Evolutionary conservation across 2,329 filamentous ascomycete species (phyloP).

Genomic region (Cryphonectria japonica): DNA sequence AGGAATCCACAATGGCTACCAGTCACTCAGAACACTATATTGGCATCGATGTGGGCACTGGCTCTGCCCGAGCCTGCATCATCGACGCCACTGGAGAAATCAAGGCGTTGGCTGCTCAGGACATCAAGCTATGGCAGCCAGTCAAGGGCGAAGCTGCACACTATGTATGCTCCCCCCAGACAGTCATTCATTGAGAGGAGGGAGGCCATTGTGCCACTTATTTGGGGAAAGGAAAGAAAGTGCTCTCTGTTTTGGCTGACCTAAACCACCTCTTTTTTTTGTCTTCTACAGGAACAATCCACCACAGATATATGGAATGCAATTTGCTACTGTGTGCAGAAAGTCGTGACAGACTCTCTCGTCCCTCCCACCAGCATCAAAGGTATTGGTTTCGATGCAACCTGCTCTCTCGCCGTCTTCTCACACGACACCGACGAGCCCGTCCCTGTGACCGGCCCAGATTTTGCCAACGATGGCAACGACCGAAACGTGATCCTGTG

Average conservation of each 20-base stretch:
- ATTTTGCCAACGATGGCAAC: constrained; percentile 78
- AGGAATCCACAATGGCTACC: constrained; percentile 9
- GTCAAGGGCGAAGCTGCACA: constrained; percentile 57
- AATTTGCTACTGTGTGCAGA: constrained; percentile 86
- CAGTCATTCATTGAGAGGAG: background rate
- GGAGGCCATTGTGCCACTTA: background rate
- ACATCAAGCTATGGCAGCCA: constrained; percentile 81
- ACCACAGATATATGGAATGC: constrained; percentile 96
- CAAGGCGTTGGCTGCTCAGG: constrained; percentile 71
- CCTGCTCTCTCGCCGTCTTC: constrained; percentile 96
- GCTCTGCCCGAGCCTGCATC: constrained; percentile 92
- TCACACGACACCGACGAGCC: constrained; percentile 87
- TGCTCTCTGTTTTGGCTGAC: background rate
- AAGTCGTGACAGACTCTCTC: constrained; percentile 79
- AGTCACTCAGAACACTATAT: constrained; percentile 63
- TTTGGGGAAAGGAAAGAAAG: background rate
- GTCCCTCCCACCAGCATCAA: constrained; percentile 76
- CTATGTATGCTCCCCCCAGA: constrained; percentile 59
- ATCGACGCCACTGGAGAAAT: constrained; percentile 93
- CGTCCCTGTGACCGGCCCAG: constrained; percentile 84
- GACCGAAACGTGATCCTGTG: constrained; percentile 96
- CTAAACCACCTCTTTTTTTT: background rate
- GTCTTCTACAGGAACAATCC: constrained; percentile 78
- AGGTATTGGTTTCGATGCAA: constrained; percentile 96
- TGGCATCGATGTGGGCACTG: constrained; percentile 95